These are phyloP conservation scores for Podila horticola DNA, from an alignment of 192 early-diverging fungal genomes.

Conservation along the genomic window DNA sequence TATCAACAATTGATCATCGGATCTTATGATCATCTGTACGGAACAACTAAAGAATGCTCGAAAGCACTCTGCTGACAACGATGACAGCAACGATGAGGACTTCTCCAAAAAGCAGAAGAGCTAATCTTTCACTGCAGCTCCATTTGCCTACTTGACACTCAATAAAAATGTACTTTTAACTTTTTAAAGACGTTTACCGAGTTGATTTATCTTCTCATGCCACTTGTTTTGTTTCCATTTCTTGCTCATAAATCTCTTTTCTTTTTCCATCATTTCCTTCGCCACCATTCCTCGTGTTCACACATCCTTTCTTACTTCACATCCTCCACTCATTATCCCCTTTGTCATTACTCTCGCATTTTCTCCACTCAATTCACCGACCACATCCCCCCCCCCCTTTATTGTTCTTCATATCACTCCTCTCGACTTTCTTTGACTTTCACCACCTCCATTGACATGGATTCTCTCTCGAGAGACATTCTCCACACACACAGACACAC, in stretches of 20 bases:
- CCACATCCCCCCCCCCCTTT: constrained; percentile 8
- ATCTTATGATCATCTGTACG: too few species aligned
- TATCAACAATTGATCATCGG: too few species aligned
- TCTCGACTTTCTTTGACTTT: not conserved
- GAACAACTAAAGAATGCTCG: constrained; percentile 2
- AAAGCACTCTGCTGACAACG: constrained; percentile 19
- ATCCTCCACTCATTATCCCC: constrained; percentile 10
- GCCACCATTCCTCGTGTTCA: constrained; percentile 15
- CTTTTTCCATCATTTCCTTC: not conserved
- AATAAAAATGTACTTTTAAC: constrained; percentile 6
- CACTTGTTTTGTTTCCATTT: too few species aligned
- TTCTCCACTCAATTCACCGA: constrained; percentile 11
- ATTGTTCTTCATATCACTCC: constrained; percentile 9
- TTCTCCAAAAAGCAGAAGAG: constrained; percentile 7
- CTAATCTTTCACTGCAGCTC: not conserved
- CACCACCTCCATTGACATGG: too few species aligned
- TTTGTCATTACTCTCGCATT: constrained; percentile 20
- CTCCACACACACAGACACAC: not conserved
- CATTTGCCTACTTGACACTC: not conserved
- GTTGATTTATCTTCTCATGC: too few species aligned
- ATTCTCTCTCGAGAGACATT: not conserved
- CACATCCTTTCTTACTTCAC: constrained; percentile 21
- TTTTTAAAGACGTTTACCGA: too few species aligned
- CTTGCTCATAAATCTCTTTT: too few species aligned
- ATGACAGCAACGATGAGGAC: constrained; percentile 15